These are phyloP conservation scores for Mesembryanthemum crystallinum DNA, from an alignment of 148 eudicot species.

Conservation along the genomic window DNA sequence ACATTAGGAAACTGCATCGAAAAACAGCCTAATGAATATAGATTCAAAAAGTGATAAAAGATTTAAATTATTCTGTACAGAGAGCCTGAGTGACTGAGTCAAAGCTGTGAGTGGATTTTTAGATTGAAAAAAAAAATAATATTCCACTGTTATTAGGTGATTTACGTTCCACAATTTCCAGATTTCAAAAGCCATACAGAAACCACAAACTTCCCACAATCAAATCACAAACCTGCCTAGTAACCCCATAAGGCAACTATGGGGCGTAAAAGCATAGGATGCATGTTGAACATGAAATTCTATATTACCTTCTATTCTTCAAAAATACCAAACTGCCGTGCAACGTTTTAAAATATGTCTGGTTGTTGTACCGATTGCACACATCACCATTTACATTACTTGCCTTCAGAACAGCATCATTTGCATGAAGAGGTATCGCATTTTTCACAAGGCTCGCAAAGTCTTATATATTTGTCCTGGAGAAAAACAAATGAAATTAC, in stretches of 20 bases:
- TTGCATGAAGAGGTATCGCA: conserved; percentile 57
- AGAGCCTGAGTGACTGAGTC: neutral
- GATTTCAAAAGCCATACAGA: neutral
- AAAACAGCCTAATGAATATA: neutral
- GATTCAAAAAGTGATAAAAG: neutral
- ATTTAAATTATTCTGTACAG: neutral
- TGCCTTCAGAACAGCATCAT: conserved; percentile 54
- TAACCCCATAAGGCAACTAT: neutral
- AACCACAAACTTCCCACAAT: neutral
- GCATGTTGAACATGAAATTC: neutral
- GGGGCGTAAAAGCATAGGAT: neutral
- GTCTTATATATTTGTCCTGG: conserved; percentile 72
- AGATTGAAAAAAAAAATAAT: too few species aligned
- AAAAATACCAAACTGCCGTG: conserved; percentile 87
- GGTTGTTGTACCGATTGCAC: conserved; percentile 65
- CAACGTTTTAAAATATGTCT: conserved; percentile 64
- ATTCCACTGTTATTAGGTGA: too few species aligned
- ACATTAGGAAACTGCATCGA: too few species aligned
- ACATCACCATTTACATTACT: conserved; percentile 69
- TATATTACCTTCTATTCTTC: conserved; percentile 93
- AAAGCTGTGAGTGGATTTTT: neutral
- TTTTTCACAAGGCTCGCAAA: conserved; percentile 70
- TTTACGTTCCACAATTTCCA: neutral
- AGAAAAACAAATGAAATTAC: neutral
- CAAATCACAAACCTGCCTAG: neutral